Conservation (phyloP, 2,329 filamentous ascomycete genomes). For the Trichoderma lentiforme region DNA sequence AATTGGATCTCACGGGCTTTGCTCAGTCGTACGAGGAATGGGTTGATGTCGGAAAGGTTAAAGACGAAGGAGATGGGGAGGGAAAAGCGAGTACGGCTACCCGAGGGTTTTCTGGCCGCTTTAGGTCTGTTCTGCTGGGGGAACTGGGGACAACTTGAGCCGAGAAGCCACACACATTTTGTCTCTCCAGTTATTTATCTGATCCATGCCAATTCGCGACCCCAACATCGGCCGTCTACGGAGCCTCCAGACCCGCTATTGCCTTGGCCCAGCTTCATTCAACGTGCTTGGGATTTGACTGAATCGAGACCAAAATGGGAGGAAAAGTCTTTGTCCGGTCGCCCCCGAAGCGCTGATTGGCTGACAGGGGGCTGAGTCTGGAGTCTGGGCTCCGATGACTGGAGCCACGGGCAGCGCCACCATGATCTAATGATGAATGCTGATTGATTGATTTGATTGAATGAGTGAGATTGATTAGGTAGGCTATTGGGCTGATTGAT, state of each 20-base stretch:
- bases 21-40: slow-evolving; percentile 14
- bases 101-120: slow-evolving; percentile 13
- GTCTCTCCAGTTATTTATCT: not conserved
- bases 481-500: slow-evolving; percentile 6
- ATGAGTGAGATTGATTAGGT: not conserved
- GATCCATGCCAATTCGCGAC: not conserved
- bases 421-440: slow-evolving; percentile 10
- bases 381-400: slow-evolving; percentile 7
- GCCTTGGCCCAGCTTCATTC: not conserved
- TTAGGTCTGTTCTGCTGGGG: not conserved
- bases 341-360: slow-evolving; percentile 10
- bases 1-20: not conserved
- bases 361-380: not conserved
- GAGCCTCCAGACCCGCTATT: slow-evolving; percentile 7
- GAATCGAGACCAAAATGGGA: not conserved
- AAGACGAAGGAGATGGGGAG: not conserved
- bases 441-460: not conserved
- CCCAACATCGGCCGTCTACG: slow-evolving; percentile 18
- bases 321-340: slow-evolving; percentile 2
- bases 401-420: slow-evolving; percentile 9
- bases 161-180: not conserved
- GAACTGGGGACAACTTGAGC: not conserved
- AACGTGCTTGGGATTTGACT: not conserved
- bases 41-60: slow-evolving; percentile 5
- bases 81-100: slow-evolving; percentile 9